Percentiles rank a stretch among this genome's conserved stretches.
Conservation (phyloP, 192 early-diverging fungal genomes). For the Coemansia sp. region DNA sequence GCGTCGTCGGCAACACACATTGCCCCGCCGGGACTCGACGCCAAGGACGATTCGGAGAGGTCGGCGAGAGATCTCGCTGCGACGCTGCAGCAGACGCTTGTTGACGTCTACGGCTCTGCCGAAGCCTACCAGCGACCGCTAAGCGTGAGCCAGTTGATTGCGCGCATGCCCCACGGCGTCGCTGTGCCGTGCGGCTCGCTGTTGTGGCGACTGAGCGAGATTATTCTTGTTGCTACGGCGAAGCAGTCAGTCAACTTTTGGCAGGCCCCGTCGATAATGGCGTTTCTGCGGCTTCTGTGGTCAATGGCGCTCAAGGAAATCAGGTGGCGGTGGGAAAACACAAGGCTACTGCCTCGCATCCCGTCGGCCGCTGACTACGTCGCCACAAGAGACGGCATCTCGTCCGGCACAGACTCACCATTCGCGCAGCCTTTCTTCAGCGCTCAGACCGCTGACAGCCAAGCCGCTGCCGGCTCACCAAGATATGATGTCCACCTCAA, state of each 20-base stretch:
- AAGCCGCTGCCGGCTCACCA: not conserved
- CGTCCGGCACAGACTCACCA: slow-evolving; percentile 16
- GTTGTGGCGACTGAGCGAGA: slow-evolving; percentile 52
- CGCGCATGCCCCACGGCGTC: slow-evolving; percentile 41
- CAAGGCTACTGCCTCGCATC: slow-evolving; percentile 57
- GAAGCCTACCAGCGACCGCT: slow-evolving; percentile 4
- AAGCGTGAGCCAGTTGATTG: slow-evolving; percentile 28
- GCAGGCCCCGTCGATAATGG: slow-evolving; percentile 60
- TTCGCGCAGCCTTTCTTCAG: not conserved
- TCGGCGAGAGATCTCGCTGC: slow-evolving; percentile 7
- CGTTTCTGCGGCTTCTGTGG: slow-evolving; percentile 71
- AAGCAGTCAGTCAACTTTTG: slow-evolving; percentile 45
- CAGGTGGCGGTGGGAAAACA: slow-evolving; percentile 65
- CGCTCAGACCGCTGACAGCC: slow-evolving; percentile 18
- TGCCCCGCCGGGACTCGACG: slow-evolving; percentile 20
- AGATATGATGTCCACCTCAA: slow-evolving; percentile 58
- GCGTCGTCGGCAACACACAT: slow-evolving; percentile 18
- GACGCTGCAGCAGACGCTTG: slow-evolving; percentile 20
- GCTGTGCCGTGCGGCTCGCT: slow-evolving; percentile 46
- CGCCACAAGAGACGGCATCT: slow-evolving; percentile 4
- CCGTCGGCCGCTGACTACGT: slow-evolving; percentile 28
- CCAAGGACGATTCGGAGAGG: slow-evolving; percentile 6
- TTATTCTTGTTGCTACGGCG: slow-evolving; percentile 39
- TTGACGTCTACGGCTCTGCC: slow-evolving; percentile 18
- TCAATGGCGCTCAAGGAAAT: slow-evolving; percentile 62